A percentile compares a stretch with the other conserved stretches of the same genome.
Evolutionary conservation across 352 stramenopile species (phyloP).

Genomic region (Pythium phragmitis): DNA sequence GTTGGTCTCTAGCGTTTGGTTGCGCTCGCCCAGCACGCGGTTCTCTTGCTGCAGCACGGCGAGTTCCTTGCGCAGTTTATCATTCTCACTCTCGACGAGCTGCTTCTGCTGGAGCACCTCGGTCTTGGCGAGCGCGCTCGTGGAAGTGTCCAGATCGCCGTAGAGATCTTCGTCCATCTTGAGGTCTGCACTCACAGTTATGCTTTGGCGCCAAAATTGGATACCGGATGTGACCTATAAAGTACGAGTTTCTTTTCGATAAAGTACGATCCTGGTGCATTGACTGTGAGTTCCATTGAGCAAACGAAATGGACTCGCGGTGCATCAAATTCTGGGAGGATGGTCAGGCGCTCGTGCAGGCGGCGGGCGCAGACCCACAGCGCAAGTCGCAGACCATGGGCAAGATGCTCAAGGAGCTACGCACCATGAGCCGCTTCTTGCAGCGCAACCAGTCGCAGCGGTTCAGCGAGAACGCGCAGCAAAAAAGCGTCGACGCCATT

Average conservation of each 20-base stretch:
- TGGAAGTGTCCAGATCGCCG: constrained; percentile 80
- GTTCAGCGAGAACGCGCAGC: constrained; percentile 78
- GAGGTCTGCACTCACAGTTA: not conserved
- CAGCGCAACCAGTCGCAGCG: constrained; percentile 77
- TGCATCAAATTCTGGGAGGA: constrained; percentile 82
- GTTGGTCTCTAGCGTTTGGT: constrained; percentile 65
- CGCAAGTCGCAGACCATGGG: constrained; percentile 32
- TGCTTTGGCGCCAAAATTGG: constrained; percentile 4
- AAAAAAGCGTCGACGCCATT: constrained; percentile 74
- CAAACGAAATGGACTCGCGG: constrained; percentile 47
- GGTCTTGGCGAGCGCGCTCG: constrained; percentile 61
- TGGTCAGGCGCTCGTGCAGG: constrained; percentile 51
- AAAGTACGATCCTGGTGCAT: not conserved
- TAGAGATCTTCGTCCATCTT: constrained; percentile 64
- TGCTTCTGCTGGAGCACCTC: constrained; percentile 56
- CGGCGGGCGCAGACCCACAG: constrained; percentile 21
- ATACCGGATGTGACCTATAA: not conserved
- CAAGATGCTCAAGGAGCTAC: constrained; percentile 74
- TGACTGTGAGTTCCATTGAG: not conserved
- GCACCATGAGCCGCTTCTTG: constrained; percentile 72
- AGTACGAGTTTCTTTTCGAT: constrained; percentile 12
- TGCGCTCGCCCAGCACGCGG: constrained; percentile 48
- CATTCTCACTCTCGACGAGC: constrained; percentile 53
- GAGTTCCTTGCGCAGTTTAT: constrained; percentile 48
- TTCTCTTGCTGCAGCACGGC: constrained; percentile 69